Base-by-base conservation (phyloP, 495 filamentous ascomycete species). In the Podospora fimiseda region DNA sequence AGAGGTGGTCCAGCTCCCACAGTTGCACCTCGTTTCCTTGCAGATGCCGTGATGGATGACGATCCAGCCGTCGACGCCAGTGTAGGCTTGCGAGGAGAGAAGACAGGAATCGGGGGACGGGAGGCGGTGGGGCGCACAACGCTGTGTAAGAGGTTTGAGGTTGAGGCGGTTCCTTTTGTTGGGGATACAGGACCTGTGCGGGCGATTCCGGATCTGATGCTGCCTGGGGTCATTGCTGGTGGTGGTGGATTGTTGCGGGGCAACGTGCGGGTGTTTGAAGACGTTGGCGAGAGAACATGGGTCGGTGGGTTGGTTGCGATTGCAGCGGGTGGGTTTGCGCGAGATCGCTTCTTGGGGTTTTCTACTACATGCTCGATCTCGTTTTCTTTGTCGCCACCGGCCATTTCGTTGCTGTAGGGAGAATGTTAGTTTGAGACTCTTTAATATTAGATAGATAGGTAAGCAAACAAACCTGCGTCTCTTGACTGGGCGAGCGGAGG, bases 321-420 rank as follows among this genome's bases (percentile, higher is more conserved):
- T 14, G 58, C 46, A 24, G 60, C 64, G 15, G 68, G 67, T n/a
- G 55, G 40, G 37, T 63, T 69, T 24, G 44, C 44, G 20, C 44
- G 20, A n/a, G 44, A 23, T 4, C 44, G 44, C 61, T 78, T 78
- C 61, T 74, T 71, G 19, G 68, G 66, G 44, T 63, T 68, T n/a
- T 75, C 68, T 13, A 46, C 3, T 19, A 85, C 80, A 48, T 82
- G 78, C 20, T 63, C 60, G 16, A 62, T 49, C 16, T 79, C 82
- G 58, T 94, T 94, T 63, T 95, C 88, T 63, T 94, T 91, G 66
- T 91, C 83, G n/a, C 73, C 78, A 55, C 74, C 77, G 6, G 77
- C 71, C 8, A 84, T 83, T 54, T 86, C 81, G 54, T 82, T 75
- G 57, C 87, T n/a, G n/a, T n/a, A n/a, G n/a, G n/a, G n/a, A n/a